A percentile compares a stretch with the other conserved stretches of the same genome.
Conservation (phyloP, 352 stramenopile genomes). For the Pythium rhizo-oryzae region DNA sequence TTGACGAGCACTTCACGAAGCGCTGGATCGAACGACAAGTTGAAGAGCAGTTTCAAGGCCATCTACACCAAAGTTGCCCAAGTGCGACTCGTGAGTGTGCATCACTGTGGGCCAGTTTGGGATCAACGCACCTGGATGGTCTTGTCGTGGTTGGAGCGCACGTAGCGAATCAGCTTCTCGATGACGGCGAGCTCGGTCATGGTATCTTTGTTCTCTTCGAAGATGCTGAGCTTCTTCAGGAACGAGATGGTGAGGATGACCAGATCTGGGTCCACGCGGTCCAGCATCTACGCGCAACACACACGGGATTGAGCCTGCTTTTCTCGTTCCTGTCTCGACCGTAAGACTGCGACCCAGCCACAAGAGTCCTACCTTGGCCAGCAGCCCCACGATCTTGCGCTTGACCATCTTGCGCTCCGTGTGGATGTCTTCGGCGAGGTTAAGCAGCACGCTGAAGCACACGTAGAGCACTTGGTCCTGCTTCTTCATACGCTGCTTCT, state of each 20-base stretch:
- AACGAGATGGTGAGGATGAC: slow-evolving; percentile 92
- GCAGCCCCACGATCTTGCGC: slow-evolving; percentile 84
- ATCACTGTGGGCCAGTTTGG: too few relatives aligned
- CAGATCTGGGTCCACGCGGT: slow-evolving; percentile 86
- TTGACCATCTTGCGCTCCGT: slow-evolving; percentile 97
- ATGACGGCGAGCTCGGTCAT: slow-evolving; percentile 87
- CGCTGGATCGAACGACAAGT: slow-evolving; percentile 93
- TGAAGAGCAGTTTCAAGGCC: slow-evolving; percentile 92
- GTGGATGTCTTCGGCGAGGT: slow-evolving; percentile 93
- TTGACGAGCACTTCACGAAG: slow-evolving; percentile 87
- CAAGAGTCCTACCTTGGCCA: slow-evolving; percentile 56
- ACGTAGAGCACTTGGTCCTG: slow-evolving; percentile 94
- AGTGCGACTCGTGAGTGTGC: too few relatives aligned
- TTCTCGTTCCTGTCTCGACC: not conserved
- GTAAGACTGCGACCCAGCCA: not conserved
- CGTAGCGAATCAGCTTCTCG: slow-evolving; percentile 79
- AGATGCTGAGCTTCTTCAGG: slow-evolving; percentile 94
- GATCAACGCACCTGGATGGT: slow-evolving; percentile 53
- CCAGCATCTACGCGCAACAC: slow-evolving; percentile 61
- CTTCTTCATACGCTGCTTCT: slow-evolving; percentile 90
- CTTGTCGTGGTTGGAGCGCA: slow-evolving; percentile 86
- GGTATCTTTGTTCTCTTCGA: slow-evolving; percentile 95
- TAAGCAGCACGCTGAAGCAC: slow-evolving; percentile 94
- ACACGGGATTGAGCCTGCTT: not conserved
- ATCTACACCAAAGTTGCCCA: slow-evolving; percentile 32